phyloP scores from a whole-genome alignment of 352 stramenopile genomes.

The Globisporangium recalcitrans region DNA sequence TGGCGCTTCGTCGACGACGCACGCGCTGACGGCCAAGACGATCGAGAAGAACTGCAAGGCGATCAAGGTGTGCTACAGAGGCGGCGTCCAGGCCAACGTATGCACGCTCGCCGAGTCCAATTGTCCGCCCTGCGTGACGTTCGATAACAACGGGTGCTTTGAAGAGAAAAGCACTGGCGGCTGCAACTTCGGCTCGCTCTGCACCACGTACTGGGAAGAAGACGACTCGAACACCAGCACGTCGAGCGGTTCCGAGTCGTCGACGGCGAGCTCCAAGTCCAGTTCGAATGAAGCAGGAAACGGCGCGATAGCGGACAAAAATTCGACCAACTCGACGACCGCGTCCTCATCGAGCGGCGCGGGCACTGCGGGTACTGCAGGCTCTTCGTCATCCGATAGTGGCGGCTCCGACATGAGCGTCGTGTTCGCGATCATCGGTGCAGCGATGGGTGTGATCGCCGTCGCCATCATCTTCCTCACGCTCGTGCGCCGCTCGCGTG shows the following conservation, averaged over 20 bases:
- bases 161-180: slow-evolving; percentile 4
- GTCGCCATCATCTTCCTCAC: slow-evolving; percentile 75
- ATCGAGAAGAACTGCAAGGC: slow-evolving; percentile 19
- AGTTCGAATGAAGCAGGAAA: slow-evolving; percentile 2
- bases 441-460: slow-evolving; percentile 72
- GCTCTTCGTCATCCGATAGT: slow-evolving; percentile 1
- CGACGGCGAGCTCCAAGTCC: not conserved
- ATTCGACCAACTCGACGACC: slow-evolving; percentile 2
- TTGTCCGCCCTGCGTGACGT: slow-evolving; percentile 34
- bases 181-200: slow-evolving; percentile 33
- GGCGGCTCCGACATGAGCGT: slow-evolving; percentile 58
- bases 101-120: slow-evolving; percentile 22
- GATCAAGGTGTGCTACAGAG: slow-evolving; percentile 30
- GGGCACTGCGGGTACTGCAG: slow-evolving; percentile 6
- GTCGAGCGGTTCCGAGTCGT: slow-evolving; percentile 18
- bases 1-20: not conserved
- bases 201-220: slow-evolving; percentile 15
- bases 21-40: slow-evolving; percentile 3
- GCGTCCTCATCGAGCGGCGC: slow-evolving; percentile 14
- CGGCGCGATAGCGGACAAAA: not conserved
- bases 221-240: slow-evolving; percentile 10
- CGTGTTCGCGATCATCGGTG: slow-evolving; percentile 72
- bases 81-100: not conserved
- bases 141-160: slow-evolving; percentile 30
- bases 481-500: slow-evolving; percentile 66